Evolutionary conservation across 1,284 basidiomycete species (phyloP), one percentile per base, ranked within the genome.

Genomic region (Psilocybe mexicana): DNA sequence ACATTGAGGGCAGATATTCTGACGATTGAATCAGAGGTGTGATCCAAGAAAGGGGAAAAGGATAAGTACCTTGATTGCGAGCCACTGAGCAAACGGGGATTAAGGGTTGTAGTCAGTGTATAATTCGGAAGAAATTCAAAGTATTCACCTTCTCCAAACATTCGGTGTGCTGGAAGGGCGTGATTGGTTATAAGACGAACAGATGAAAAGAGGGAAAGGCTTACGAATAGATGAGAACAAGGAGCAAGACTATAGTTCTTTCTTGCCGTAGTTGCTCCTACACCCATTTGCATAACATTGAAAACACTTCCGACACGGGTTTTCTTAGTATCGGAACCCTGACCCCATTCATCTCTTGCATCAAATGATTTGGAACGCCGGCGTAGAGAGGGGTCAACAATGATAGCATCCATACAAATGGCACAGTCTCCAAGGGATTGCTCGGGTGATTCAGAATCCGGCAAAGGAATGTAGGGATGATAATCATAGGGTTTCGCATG

Each of bases 391-490:
- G 78, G 67, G 51, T 85, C 83, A n/a, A 85, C 73, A 43, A 83
- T 68, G 60, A 95, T 94, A 6, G 86, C 81, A 60, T 96, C 93
- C 91, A 95, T 94, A 70, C 93, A 96, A 60, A 96, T 95, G 2
- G 90, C 85, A 65, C 93, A 96, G 66, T 94, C 92, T 4, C 88
- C 92, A 14, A 94, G 76, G 8, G 86, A 83, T 61, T 85, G 81
- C 43, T 87, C 85, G 1, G 87, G 85, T 5, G 87, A 80, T 71
- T 94, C 92, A 0, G 86, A 71, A 66, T 94, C 90, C 0, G 87
- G 78, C 1, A 82, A 67, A 1, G 89, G 87, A 43, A 95, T 74
- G 1, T 83, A 76, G 7, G 92, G 93, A 70, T 95, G 93, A 69
- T 94, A 96, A 69, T 96, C 84, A 74, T 95, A 93, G 30, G 78